Percentiles rank a stretch among this genome's conserved stretches.
Evolutionary conservation across 2,329 filamentous ascomycete species (phyloP).

Genomic region (Elsinoe perseae): DNA sequence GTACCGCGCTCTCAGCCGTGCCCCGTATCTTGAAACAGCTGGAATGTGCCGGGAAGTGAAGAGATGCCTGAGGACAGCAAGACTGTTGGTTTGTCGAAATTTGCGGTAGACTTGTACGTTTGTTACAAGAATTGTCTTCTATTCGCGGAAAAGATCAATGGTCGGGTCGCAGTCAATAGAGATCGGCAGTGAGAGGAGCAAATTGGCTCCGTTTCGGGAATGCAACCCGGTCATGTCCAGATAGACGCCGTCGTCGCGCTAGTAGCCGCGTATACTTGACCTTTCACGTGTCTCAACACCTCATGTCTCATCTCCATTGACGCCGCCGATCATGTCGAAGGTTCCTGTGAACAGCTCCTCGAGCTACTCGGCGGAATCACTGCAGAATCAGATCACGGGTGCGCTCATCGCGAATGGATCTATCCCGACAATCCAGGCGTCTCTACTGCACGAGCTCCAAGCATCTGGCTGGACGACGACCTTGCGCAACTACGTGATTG

Average conservation of each 20-base stretch:
- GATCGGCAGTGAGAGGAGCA: slow-evolving; percentile 12
- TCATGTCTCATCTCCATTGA: neutral
- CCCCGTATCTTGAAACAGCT: slow-evolving; percentile 8
- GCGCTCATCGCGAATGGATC: slow-evolving; percentile 42
- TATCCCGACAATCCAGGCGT: slow-evolving; percentile 49
- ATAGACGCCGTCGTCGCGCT: neutral
- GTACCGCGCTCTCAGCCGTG: slow-evolving; percentile 9
- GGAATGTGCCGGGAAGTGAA: slow-evolving; percentile 4
- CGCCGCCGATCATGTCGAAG: slow-evolving; percentile 22
- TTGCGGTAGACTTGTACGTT: neutral
- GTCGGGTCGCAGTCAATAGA: slow-evolving; percentile 9
- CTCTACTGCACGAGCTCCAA: slow-evolving; percentile 48
- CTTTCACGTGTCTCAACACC: neutral
- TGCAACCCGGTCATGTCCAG: neutral
- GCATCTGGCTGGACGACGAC: slow-evolving; percentile 52
- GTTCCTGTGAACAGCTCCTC: slow-evolving; percentile 36
- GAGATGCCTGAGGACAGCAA: slow-evolving; percentile 4
- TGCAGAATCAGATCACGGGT: slow-evolving; percentile 37
- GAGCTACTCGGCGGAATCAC: slow-evolving; percentile 30
- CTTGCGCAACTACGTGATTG: slow-evolving; percentile 47
- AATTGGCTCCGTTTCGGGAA: slow-evolving; percentile 12
- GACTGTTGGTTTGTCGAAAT: neutral
- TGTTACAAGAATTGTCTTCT: neutral
- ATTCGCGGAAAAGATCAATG: neutral
- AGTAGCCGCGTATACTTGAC: slow-evolving; percentile 4